A percentile compares a stretch with the other conserved stretches of the same genome.
These are phyloP conservation scores for Rhodotorula sp. DNA, from an alignment of 1,284 basidiomycete genomes.

Conservation along the genomic window DNA sequence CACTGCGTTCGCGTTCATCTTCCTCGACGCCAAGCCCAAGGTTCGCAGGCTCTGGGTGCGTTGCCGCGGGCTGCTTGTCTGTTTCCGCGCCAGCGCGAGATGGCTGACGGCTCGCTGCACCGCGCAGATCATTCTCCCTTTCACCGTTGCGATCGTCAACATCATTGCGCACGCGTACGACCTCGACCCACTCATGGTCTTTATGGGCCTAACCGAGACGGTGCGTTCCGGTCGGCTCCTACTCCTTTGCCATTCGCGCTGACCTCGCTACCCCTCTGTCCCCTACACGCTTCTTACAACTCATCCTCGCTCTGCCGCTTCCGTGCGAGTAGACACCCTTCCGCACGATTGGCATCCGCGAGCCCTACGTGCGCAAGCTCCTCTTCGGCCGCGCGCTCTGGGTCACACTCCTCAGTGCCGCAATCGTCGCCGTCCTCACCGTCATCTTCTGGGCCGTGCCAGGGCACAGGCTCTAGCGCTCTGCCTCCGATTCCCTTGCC, in stretches of 20 bases:
- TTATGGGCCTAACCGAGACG: constrained; percentile 79
- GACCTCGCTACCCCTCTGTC: constrained; percentile 15
- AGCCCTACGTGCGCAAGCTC: constrained; percentile 88
- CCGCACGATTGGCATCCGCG: constrained; percentile 81
- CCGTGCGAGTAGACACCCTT: constrained; percentile 66
- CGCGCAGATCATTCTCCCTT: constrained; percentile 84
- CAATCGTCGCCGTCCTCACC: constrained; percentile 72
- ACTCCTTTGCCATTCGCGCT: background rate
- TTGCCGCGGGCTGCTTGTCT: constrained; percentile 43
- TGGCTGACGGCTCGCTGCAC: background rate
- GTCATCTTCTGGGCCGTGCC: constrained; percentile 90
- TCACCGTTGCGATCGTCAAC: constrained; percentile 83
- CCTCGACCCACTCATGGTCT: constrained; percentile 81
- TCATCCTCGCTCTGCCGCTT: background rate
- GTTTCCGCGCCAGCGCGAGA: background rate
- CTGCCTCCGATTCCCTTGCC: background rate
- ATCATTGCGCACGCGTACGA: constrained; percentile 94
- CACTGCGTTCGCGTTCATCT: constrained; percentile 85
- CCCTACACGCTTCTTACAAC: constrained; percentile 41
- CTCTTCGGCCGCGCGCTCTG: constrained; percentile 73
- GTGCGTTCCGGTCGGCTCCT: constrained; percentile 49
- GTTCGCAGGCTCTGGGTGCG: constrained; percentile 90
- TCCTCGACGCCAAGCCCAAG: constrained; percentile 86
- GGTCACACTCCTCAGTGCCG: constrained; percentile 60
- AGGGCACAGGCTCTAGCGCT: constrained; percentile 70